Conservation (phyloP, 1,139 yeast species). For the Pichia sp. region DNA sequence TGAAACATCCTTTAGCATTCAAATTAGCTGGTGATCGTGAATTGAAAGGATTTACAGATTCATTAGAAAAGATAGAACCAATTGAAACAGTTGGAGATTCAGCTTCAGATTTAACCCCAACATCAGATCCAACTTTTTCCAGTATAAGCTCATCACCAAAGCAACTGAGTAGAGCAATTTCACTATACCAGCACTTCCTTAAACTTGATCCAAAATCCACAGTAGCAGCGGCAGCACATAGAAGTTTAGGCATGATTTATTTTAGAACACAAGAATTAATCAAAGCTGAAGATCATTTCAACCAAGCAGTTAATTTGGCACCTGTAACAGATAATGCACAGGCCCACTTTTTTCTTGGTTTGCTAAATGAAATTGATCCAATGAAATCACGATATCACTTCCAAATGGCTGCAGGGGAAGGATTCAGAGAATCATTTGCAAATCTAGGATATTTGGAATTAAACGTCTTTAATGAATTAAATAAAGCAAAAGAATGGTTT, state of each 20-base stretch:
- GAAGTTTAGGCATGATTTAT: slow-evolving; percentile 60
- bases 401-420: slow-evolving; percentile 70
- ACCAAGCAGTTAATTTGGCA: slow-evolving; percentile 53
- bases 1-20: slow-evolving; percentile 42
- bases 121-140: slow-evolving; percentile 18
- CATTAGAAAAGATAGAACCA: background rate
- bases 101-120: slow-evolving; percentile 1
- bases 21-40: slow-evolving; percentile 34
- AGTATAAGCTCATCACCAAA: slow-evolving; percentile 25
- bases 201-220: slow-evolving; percentile 48
- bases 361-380: slow-evolving; percentile 55
- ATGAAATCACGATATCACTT: slow-evolving; percentile 57
- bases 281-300: slow-evolving; percentile 51
- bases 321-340: slow-evolving; percentile 54
- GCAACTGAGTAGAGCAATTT: slow-evolving; percentile 44
- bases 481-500: slow-evolving; percentile 76
- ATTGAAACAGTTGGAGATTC: background rate
- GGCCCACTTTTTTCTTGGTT: slow-evolving; percentile 74
- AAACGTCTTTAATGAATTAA: slow-evolving; percentile 50
- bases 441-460: slow-evolving; percentile 74
- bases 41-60: slow-evolving; percentile 31
- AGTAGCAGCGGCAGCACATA: slow-evolving; percentile 66
- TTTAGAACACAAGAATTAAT: slow-evolving; percentile 48
- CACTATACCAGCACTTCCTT: slow-evolving; percentile 56
- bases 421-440: slow-evolving; percentile 69